These are phyloP conservation scores for Eucalyptus regnans DNA, from an alignment of 345 rosid genomes.

Conservation along the genomic window DNA sequence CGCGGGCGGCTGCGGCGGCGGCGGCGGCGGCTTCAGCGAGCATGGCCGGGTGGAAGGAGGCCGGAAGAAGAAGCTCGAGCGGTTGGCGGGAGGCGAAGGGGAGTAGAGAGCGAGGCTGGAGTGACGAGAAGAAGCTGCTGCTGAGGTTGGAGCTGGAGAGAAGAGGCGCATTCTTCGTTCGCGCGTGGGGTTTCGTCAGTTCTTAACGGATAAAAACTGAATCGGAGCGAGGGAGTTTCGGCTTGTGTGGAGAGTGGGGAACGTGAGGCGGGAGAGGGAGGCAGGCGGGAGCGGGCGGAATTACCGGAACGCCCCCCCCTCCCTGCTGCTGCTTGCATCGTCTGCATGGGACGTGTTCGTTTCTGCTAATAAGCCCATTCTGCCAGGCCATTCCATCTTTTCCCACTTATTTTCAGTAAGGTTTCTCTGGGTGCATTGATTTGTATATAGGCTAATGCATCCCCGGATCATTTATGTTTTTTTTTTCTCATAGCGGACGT, in stretches of 20 bases:
- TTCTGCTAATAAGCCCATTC: neutral
- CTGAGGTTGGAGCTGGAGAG: constrained; percentile 31
- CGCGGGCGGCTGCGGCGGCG: neutral
- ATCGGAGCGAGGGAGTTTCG: neutral
- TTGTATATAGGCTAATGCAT: fast-evolving
- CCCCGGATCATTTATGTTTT: fast-evolving
- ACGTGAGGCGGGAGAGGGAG: constrained; percentile 18
- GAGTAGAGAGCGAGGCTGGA: constrained; percentile 30
- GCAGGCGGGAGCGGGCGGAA: neutral
- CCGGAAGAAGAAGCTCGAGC: constrained; percentile 8
- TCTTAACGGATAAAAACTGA: constrained; percentile 40
- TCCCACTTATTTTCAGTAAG: fast-evolving
- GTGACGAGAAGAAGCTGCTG: constrained; percentile 1
- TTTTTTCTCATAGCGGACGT: fast-evolving
- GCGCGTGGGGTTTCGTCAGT: no score
- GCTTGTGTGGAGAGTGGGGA: neutral
- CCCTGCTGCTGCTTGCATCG: neutral
- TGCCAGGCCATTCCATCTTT: neutral
- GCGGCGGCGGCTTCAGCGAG: neutral
- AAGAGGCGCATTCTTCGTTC: constrained; percentile 2
- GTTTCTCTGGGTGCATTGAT: fast-evolving
- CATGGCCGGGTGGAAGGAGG: neutral
- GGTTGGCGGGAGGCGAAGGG: constrained; percentile 15
- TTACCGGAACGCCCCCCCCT: neutral
- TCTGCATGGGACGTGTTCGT: neutral